A percentile compares a stretch with the other conserved stretches of the same genome.
Evolutionary conservation across 805 yeast species (phyloP).

Genomic region (Suhomyces canberraensis): DNA sequence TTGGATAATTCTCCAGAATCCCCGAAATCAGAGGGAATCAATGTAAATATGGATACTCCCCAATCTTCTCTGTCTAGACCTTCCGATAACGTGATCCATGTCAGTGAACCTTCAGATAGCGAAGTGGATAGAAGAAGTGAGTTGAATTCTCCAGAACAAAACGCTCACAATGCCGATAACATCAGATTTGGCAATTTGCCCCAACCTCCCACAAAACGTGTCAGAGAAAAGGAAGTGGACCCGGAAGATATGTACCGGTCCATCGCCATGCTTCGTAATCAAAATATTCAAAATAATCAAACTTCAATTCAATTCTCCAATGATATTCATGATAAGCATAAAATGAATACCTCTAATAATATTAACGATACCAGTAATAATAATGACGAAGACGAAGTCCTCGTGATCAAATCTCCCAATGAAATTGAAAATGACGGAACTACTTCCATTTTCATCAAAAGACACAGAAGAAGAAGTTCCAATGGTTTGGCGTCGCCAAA

Average conservation of each 20-base stretch:
- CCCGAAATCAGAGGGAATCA: not conserved
- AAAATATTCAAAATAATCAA: slow-evolving; percentile 6
- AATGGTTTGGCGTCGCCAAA: slow-evolving; percentile 2
- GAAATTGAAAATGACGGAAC: slow-evolving; percentile 49
- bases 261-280: slow-evolving; percentile 67
- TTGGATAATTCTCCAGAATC: not conserved
- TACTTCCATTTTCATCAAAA: slow-evolving; percentile 35
- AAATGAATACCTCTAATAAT: not conserved
- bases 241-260: slow-evolving; percentile 86
- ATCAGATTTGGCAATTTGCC: slow-evolving; percentile 63
- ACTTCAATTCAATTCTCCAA: slow-evolving; percentile 8
- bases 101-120: slow-evolving; percentile 44
- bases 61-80: slow-evolving; percentile 15
- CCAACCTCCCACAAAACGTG: slow-evolving; percentile 39
- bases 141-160: not conserved
- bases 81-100: slow-evolving; percentile 21
- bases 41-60: slow-evolving; percentile 8
- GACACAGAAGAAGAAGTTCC: slow-evolving; percentile 11
- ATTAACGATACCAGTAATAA: not conserved
- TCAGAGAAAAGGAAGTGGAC: slow-evolving; percentile 44
- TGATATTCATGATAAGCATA: slow-evolving; percentile 1
- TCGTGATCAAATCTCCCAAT: slow-evolving; percentile 74
- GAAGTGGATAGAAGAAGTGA: not conserved
- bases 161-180: not conserved
- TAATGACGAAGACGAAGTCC: slow-evolving; percentile 71